phyloP scores from a whole-genome alignment of 345 rosid species.

The Clarkia xantiana region DNA sequence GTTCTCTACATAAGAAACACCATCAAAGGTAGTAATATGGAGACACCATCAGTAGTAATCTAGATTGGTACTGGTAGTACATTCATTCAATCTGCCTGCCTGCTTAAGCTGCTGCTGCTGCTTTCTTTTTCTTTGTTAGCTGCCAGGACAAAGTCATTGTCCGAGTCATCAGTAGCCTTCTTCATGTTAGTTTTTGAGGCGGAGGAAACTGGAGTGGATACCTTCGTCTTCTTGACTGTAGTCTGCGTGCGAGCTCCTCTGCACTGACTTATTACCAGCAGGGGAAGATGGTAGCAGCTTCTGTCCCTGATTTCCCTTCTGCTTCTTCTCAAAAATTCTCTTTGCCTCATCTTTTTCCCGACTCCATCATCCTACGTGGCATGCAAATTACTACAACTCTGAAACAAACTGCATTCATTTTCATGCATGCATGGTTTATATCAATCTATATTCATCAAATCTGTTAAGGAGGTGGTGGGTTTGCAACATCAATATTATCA shows the following conservation, averaged over 20 bases:
- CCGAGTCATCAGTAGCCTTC: slow-evolving; percentile 31
- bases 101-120: slow-evolving; percentile 19
- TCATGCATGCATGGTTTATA: no score
- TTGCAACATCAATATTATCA: no score
- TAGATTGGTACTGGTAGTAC: no score
- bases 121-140: slow-evolving; percentile 39
- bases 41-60: no score
- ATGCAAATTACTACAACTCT: not conserved
- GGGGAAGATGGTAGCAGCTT: slow-evolving; percentile 44
- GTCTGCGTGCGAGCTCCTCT: slow-evolving; percentile 23
- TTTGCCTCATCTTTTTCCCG: slow-evolving; percentile 66
- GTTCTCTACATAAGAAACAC: no score
- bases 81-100: no score
- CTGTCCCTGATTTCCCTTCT: slow-evolving; percentile 25
- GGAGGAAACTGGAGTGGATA: slow-evolving; percentile 18
- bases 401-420: not conserved
- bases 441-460: no score
- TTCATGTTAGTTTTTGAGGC: slow-evolving; percentile 23
- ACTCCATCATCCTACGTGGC: slow-evolving; percentile 88
- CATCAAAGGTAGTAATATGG: no score
- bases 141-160: slow-evolving; percentile 29
- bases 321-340: slow-evolving; percentile 58
- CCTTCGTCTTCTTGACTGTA: slow-evolving; percentile 16
- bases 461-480: not conserved
- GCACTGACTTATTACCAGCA: slow-evolving; percentile 15